Evolutionary conservation across 139 green algal species (phyloP).

Genomic region (Volvox africanus): DNA sequence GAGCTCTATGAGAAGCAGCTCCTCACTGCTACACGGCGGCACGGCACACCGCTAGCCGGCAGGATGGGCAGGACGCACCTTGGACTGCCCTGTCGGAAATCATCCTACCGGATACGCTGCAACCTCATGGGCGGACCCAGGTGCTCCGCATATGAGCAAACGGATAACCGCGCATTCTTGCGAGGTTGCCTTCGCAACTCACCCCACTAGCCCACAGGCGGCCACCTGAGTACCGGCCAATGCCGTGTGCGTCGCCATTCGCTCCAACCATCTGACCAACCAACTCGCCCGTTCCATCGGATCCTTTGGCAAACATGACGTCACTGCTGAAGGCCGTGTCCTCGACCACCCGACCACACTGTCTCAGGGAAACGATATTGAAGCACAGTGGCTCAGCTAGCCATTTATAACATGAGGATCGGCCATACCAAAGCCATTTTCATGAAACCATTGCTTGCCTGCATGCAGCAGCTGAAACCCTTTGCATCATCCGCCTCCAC

Average conservation of each 20-base stretch:
- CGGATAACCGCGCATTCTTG: too few species aligned
- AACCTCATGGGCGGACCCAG: too few species aligned
- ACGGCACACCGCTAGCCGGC: too few species aligned
- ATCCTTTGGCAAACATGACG: constrained; percentile 90
- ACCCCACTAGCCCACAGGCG: constrained; percentile 81
- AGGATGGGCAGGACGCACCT: too few species aligned
- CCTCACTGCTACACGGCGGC: too few species aligned
- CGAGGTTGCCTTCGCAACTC: neutral
- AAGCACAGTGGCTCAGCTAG: neutral
- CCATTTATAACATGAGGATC: neutral
- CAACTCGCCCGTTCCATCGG: constrained; percentile 79
- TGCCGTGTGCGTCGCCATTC: constrained; percentile 59
- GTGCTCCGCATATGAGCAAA: too few species aligned
- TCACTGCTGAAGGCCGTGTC: constrained; percentile 90
- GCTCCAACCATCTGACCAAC: constrained; percentile 92
- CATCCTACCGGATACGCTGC: too few species aligned
- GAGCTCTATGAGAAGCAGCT: too few species aligned
- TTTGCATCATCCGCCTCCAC: constrained; percentile 80
- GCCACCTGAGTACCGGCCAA: constrained; percentile 78
- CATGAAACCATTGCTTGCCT: neutral
- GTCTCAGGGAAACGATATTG: neutral
- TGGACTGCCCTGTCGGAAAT: too few species aligned
- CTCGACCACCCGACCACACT: constrained; percentile 92
- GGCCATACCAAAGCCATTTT: too few species aligned
- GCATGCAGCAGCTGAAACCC: constrained; percentile 89